A percentile compares a stretch with the other conserved stretches of the same genome.
These are phyloP conservation scores for Lecanoromycetidae sp. DNA, from an alignment of 2,329 filamentous ascomycete genomes.

Conservation along the genomic window DNA sequence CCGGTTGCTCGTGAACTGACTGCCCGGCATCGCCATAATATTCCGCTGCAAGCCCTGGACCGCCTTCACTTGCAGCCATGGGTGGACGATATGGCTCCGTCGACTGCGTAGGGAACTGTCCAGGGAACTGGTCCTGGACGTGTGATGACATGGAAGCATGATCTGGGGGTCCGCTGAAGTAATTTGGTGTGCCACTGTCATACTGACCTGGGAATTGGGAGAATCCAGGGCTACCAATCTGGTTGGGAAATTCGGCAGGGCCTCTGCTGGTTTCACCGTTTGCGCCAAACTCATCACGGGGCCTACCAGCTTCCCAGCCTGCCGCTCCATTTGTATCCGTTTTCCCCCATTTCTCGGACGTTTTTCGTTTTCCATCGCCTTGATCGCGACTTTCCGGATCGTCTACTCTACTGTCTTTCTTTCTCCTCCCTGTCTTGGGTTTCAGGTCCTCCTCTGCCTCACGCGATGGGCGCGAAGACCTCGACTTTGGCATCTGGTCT, in stretches of 20 bases:
- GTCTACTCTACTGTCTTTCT: constrained; percentile 14
- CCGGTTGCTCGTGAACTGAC: constrained; percentile 47
- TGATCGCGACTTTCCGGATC: constrained; percentile 20
- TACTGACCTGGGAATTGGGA: constrained; percentile 27
- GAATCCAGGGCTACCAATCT: constrained; percentile 24
- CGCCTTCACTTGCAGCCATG: constrained; percentile 27
- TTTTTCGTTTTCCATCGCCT: constrained; percentile 17
- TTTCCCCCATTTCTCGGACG: constrained; percentile 23
- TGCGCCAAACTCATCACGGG: constrained; percentile 17
- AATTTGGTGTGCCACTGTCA: constrained; percentile 18
- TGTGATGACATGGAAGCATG: constrained; percentile 33
- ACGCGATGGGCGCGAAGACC: neutral
- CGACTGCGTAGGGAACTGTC: constrained; percentile 39
- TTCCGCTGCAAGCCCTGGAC: constrained; percentile 42
- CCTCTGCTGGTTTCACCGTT: constrained; percentile 9
- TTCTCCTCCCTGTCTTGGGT: constrained; percentile 18
- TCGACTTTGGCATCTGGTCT: constrained; percentile 15
- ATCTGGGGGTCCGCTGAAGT: constrained; percentile 17
- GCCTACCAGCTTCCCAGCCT: constrained; percentile 14
- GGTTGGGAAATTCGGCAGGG: constrained; percentile 23
- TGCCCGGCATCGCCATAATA: constrained; percentile 53
- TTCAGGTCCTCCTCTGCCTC: constrained; percentile 1
- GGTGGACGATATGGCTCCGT: constrained; percentile 36
- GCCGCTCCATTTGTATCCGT: constrained; percentile 18
- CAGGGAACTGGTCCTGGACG: constrained; percentile 46